A percentile compares a stretch with the other conserved stretches of the same genome.
phyloP scores from a whole-genome alignment of 225 moss, liverwort and hornwort species.

The Physcomitrium patens region DNA sequence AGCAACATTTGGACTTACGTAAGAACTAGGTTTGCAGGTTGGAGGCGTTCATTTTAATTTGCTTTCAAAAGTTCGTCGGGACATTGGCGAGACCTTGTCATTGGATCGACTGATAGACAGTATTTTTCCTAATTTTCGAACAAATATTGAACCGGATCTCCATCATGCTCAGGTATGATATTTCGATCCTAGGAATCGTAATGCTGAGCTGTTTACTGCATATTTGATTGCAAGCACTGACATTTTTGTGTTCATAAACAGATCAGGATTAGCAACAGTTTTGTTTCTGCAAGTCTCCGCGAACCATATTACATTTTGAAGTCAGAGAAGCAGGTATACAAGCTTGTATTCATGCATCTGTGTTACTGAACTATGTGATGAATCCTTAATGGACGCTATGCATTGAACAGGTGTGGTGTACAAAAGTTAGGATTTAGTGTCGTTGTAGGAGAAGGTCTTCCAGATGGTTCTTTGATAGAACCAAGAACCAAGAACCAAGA shows the following conservation, averaged over 20 bases:
- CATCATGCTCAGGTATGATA: slow-evolving; percentile 80
- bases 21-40: slow-evolving; percentile 60
- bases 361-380: not conserved
- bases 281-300: slow-evolving; percentile 78
- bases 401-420: slow-evolving; percentile 9
- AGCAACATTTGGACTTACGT: slow-evolving; percentile 32
- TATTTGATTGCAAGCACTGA: slow-evolving; percentile 40
- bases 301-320: slow-evolving; percentile 86
- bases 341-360: not conserved
- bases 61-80: slow-evolving; percentile 87
- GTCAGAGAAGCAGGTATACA: slow-evolving; percentile 67
- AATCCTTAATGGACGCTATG: not conserved
- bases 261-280: slow-evolving; percentile 90
- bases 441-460: not conserved
- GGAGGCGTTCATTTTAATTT: slow-evolving; percentile 87
- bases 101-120: slow-evolving; percentile 84
- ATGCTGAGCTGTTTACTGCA: slow-evolving; percentile 15
- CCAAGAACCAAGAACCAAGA: not conserved
- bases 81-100: slow-evolving; percentile 82
- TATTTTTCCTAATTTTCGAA: slow-evolving; percentile 84
- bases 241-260: slow-evolving; percentile 38
- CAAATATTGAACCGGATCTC: slow-evolving; percentile 84
- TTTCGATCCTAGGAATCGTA: not conserved
- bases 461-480: slow-evolving; percentile 4
- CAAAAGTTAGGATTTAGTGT: not conserved